phyloP scores from a whole-genome alignment of 2,329 filamentous ascomycete genomes.

The Mycosphaerelloides madeirae region DNA sequence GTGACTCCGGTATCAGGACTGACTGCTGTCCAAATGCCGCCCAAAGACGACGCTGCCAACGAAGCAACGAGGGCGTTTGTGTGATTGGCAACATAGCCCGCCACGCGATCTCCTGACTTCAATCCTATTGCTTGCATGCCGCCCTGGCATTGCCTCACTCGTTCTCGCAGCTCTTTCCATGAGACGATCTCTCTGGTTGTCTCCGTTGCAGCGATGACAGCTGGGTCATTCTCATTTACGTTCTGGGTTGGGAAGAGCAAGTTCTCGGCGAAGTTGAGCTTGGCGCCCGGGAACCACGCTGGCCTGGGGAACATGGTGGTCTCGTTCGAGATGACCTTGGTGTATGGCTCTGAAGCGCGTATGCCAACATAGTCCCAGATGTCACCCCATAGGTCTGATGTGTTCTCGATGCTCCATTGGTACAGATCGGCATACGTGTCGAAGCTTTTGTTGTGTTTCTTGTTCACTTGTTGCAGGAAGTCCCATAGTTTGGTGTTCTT shows the following conservation, averaged over 20 bases:
- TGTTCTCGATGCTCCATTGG: conserved; percentile 75
- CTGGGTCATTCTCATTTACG: conserved; percentile 57
- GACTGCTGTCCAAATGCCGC: conserved; percentile 88
- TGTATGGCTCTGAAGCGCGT: conserved; percentile 59
- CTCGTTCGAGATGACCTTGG: conserved; percentile 62
- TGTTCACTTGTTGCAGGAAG: conserved; percentile 58
- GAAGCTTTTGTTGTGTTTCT: conserved; percentile 60
- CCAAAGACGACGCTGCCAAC: conserved; percentile 75
- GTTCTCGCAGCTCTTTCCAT: conserved; percentile 76
- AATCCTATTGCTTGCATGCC: conserved; percentile 65
- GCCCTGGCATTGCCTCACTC: conserved; percentile 67
- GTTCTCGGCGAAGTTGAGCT: conserved; percentile 92
- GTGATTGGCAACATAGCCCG: conserved; percentile 83
- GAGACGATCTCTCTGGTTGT: conserved; percentile 59
- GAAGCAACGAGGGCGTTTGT: conserved; percentile 81
- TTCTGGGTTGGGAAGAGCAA: conserved; percentile 68
- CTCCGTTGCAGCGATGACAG: conserved; percentile 80
- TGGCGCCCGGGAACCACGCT: conserved; percentile 73
- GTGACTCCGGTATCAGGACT: conserved; percentile 89
- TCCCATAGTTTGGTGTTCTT: conserved; percentile 42
- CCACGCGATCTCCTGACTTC: conserved; percentile 56
- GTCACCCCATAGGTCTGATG: conserved; percentile 75
- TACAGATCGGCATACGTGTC: conserved; percentile 70
- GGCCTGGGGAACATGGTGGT: conserved; percentile 80
- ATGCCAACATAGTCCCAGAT: conserved; percentile 81